Base-by-base conservation (phyloP, 1,139 yeast genomes). In the Lodderomyces beijingensis region DNA sequence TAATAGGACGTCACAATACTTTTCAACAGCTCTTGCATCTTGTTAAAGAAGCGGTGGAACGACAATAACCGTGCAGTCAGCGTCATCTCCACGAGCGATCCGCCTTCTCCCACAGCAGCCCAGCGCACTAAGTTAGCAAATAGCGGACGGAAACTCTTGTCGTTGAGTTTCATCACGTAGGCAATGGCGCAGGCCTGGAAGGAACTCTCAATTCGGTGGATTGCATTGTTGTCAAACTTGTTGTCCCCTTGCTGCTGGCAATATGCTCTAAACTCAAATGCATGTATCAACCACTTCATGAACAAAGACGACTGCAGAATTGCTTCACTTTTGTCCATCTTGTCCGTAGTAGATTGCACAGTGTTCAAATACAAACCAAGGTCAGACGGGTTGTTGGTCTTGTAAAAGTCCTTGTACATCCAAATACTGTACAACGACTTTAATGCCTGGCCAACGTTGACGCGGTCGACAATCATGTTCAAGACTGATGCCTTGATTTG, bases 61-160 rank as follows among this genome's bases (percentile, higher is more conserved):
- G 95, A 80, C 31, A 74, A 62, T 37, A 76, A 62, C 50, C 89
- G 69, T 27, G 79, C 74, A 7, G 55, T 48, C 48, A 76, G 79
- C 34, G 71, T 67, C 11, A 59, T 52, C 3, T 54, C 47, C 60
- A 8, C 9, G 9, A 21, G 18, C 10, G 58, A 59, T 6, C 76
- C 72, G 30, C 85, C 87, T 54, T 83, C 91, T 35, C 88, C 95
- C 41, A 77, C 80, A 45, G 85, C 74, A 3, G 96, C 94, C 98
- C 98, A 91, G 55, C 91, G 77, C n/a, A 83, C 88, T 50, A 87
- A 67, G 25, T 80, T 70, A 5, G 91, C 89, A 62, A 93, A 89
- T 49, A 87, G 62, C 16, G 98, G 98, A 52, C 97, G 77, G 73
- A 91, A 93, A 10, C 80, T 75, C 64, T 87, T 87, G 57, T 91